Base-by-base conservation (phyloP, 495 filamentous ascomycete species). In the Usnea hakonensis region DNA sequence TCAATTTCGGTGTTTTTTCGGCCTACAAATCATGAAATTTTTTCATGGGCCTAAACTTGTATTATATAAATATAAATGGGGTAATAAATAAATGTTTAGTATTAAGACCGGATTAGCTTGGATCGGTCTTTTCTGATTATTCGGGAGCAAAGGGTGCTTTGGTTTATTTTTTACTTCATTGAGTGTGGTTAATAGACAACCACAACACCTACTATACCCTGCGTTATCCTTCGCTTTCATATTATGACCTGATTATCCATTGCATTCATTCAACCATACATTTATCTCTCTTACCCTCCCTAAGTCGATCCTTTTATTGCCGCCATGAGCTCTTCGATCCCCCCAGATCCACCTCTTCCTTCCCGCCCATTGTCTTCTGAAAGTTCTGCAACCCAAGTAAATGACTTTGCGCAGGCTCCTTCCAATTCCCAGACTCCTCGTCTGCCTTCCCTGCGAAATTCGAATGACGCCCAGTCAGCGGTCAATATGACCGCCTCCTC, bases 401-500 rank as follows among this genome's bases (percentile, higher is more conserved):
- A 69, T 36, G 71, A 75, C 44, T 64, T 66, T 62, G 71, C 64
- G n/a, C 58, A 63, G 21, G 56, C 72, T 30, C 17, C 63, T 26
- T 56, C 59, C 52, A 57, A 52, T 36, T 14, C 38, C 38, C 35
- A 55, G 21, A 17, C 62, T 30, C 63, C 67, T 71, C 40, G 67
- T 62, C 57, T 67, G 16, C 65, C 64, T 68, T 77, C 65, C 32
- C 65, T 56, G 38, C 60, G 62, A 33, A 64, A 23, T 40, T 19
- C 46, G 3, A 56, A 80, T 60, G 85, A 87, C 59, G 73, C 78
- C 3, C 80, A 81, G 33, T 69, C 73, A 30, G 61, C 71, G 2
- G 72, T 73, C 9, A 76, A 76, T 48, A 89, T 94, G 79, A 87
- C 80, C 58, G 74, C 87, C 3, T 89, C 87, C 23, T 93, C 92